Evolutionary conservation across 495 filamentous ascomycete genomes (phyloP).

Genomic region (Thozetella sp.): DNA sequence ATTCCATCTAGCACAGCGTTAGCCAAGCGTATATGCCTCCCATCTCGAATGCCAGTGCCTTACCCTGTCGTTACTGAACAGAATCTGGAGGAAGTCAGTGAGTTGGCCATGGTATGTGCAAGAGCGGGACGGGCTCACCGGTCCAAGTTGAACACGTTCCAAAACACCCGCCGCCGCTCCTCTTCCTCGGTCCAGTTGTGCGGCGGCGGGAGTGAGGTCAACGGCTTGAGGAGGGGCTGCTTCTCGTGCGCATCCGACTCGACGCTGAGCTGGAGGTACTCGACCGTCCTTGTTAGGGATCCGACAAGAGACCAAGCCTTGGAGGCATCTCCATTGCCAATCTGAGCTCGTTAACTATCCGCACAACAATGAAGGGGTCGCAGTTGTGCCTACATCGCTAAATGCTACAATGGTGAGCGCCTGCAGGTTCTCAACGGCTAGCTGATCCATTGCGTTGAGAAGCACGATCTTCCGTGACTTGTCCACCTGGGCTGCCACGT

Average conservation of each 20-base stretch:
- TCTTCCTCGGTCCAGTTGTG: constrained; percentile 36
- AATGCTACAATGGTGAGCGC: constrained; percentile 34
- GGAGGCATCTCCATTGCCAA: constrained; percentile 22
- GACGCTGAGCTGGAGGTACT: constrained; percentile 35
- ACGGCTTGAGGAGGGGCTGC: constrained; percentile 20
- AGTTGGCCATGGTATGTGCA: neutral
- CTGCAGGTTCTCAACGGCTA: constrained; percentile 36
- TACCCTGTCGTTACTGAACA: constrained; percentile 28
- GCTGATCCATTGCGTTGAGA: constrained; percentile 30
- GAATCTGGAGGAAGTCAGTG: constrained; percentile 8
- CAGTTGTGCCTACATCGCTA: constrained; percentile 32
- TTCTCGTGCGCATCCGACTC: constrained; percentile 25
- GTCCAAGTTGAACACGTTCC: constrained; percentile 42
- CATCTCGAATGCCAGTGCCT: neutral
- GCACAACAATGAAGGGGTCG: no score
- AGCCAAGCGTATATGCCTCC: constrained; percentile 6
- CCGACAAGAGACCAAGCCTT: constrained; percentile 37
- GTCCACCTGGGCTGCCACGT: constrained; percentile 18
- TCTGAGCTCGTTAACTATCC: constrained; percentile 14
- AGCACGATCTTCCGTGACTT: constrained; percentile 27
- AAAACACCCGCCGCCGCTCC: constrained; percentile 37
- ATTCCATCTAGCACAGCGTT: constrained; percentile 29
- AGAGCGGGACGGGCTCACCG: constrained; percentile 4
- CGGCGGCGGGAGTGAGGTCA: constrained; percentile 17
- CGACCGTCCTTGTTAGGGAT: constrained; percentile 37